These are phyloP conservation scores for Hemisphaericaspora xylanilytica DNA, from an alignment of 1,139 yeast species.

Conservation along the genomic window DNA sequence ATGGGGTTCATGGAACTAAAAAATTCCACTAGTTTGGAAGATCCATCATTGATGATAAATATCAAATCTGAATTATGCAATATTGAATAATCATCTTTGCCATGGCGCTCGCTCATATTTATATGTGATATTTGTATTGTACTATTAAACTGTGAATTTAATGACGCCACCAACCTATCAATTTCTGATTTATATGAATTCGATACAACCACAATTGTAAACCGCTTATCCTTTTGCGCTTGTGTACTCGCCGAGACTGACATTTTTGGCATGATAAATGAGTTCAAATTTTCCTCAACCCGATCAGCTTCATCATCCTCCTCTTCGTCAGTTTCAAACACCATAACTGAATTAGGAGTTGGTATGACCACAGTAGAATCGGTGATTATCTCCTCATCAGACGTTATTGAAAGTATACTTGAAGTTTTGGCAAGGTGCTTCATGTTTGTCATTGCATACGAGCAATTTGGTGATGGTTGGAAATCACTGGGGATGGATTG, in stretches of 20 bases:
- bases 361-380: constrained; percentile 19
- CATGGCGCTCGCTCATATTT: constrained; percentile 3
- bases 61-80: constrained; percentile 28
- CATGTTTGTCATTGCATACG: constrained; percentile 6
- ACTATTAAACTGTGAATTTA: constrained; percentile 2
- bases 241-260: constrained; percentile 19
- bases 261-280: constrained; percentile 43
- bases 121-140: constrained; percentile 1
- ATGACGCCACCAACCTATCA: constrained; percentile 1
- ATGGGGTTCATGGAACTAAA: constrained; percentile 16
- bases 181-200: constrained; percentile 8
- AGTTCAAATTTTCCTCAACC: constrained; percentile 8
- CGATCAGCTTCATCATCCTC: constrained; percentile 20
- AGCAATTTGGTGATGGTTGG: constrained; percentile 6
- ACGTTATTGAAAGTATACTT: constrained; percentile 8
- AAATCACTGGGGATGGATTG: constrained; percentile 17
- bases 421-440: constrained; percentile 7
- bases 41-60: constrained; percentile 44
- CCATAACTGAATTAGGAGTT: constrained; percentile 27
- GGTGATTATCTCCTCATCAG: constrained; percentile 6
- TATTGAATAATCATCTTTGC: constrained; percentile 6
- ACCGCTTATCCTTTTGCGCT: constrained; percentile 1
- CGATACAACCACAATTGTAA: constrained; percentile 22
- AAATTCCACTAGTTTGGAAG: constrained; percentile 27
- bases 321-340: constrained; percentile 43